phyloP scores from a whole-genome alignment of 352 stramenopile genomes.

The Achlya hypogyna region DNA sequence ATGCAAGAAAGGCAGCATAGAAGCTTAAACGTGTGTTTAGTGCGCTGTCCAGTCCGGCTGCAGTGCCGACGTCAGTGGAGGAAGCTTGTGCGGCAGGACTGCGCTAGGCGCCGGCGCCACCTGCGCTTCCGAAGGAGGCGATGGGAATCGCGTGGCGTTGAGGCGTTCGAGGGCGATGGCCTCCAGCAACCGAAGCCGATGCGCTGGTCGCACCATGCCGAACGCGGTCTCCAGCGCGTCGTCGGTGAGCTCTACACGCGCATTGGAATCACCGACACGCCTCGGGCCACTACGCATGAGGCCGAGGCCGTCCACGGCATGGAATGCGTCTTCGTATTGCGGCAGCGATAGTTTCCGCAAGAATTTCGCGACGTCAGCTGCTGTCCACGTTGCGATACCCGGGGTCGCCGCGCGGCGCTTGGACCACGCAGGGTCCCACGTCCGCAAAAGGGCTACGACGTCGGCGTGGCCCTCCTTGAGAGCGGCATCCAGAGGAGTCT shows the following conservation, averaged over 20 bases:
- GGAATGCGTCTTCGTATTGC: constrained; percentile 1
- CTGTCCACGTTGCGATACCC: neutral
- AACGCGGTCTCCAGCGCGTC: neutral
- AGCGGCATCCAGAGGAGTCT: constrained; percentile 7
- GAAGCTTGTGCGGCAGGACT: too few relatives aligned
- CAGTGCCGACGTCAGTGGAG: too few relatives aligned
- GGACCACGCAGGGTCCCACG: constrained; percentile 14
- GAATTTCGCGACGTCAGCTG: constrained; percentile 9
- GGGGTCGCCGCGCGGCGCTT: neutral
- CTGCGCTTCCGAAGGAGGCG: too few relatives aligned
- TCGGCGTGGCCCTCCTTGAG: constrained; percentile 2
- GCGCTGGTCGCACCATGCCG: neutral
- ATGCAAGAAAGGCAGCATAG: too few relatives aligned
- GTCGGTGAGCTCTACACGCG: constrained; percentile 9
- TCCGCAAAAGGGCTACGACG: constrained; percentile 1
- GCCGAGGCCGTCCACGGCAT: neutral
- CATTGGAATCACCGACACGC: neutral
- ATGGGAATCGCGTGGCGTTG: too few relatives aligned
- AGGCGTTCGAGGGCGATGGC: constrained; percentile 8
- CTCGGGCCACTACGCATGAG: neutral
- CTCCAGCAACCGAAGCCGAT: constrained; percentile 13
- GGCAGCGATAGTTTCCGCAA: neutral
- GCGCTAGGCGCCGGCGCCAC: too few relatives aligned
- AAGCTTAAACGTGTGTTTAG: too few relatives aligned
- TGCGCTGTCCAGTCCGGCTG: too few relatives aligned